Conservation (phyloP, 2,329 filamentous ascomycete species). For the Calonectria hawksworthii region DNA sequence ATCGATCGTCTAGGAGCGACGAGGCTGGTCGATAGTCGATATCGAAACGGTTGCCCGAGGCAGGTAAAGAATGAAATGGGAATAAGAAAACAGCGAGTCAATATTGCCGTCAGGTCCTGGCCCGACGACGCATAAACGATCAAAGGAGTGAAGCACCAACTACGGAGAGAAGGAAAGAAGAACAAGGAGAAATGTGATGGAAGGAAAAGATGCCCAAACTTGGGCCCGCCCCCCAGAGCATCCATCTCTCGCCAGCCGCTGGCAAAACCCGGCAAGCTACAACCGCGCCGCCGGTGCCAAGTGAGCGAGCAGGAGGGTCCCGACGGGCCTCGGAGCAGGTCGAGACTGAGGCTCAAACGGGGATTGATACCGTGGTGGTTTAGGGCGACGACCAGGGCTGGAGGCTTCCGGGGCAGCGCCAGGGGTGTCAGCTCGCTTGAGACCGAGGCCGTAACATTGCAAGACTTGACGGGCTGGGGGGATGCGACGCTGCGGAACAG, state of each 20-base stretch:
- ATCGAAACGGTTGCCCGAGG: conserved; percentile 41
- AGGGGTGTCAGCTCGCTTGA: conserved; percentile 27
- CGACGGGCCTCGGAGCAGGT: conserved; percentile 21
- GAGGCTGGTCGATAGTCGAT: neutral
- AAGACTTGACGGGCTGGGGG: neutral
- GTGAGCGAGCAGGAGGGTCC: conserved; percentile 22
- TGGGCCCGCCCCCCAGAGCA: neutral
- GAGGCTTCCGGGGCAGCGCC: neutral
- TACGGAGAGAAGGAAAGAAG: conserved; percentile 29
- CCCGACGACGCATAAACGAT: conserved; percentile 32
- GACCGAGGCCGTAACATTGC: conserved; percentile 27
- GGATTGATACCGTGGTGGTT: conserved; percentile 40
- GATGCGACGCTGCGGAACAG: neutral
- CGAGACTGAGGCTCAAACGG: conserved; percentile 44
- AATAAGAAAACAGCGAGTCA: conserved; percentile 16
- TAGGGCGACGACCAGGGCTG: conserved; percentile 33
- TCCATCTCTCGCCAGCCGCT: neutral
- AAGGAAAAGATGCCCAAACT: conserved; percentile 22
- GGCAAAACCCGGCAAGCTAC: neutral
- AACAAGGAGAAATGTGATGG: conserved; percentile 20
- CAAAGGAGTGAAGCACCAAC: conserved; percentile 35
- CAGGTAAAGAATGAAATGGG: conserved; percentile 34
- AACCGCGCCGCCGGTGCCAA: conserved; percentile 17
- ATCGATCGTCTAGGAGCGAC: neutral
- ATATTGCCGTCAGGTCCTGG: conserved; percentile 35